A percentile compares a stretch with the other conserved stretches of the same genome.
Conservation (phyloP, 1,284 basidiomycete genomes). For the Porogramme epimiltina region DNA sequence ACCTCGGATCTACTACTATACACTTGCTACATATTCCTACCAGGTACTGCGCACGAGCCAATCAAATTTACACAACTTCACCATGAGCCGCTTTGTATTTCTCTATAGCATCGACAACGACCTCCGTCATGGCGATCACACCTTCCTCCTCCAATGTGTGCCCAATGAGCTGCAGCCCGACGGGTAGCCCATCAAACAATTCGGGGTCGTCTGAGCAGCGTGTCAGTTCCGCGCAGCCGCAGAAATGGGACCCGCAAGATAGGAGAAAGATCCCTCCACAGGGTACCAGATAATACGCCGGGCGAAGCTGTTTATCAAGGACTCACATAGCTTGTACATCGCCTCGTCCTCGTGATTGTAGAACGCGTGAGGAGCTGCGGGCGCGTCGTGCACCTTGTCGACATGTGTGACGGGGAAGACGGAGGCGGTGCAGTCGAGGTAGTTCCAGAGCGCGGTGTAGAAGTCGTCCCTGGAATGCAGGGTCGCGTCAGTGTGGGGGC, state of each 20-base stretch:
- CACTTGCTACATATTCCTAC: too few species aligned
- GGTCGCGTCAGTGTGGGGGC: neutral
- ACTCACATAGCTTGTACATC: conserved; percentile 49
- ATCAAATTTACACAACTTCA: too few species aligned
- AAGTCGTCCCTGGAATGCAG: conserved; percentile 19
- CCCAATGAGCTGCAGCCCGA: conserved; percentile 51
- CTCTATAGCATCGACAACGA: conserved; percentile 34
- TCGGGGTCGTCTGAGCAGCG: conserved; percentile 44
- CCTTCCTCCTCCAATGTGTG: conserved; percentile 53
- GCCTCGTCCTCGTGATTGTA: conserved; percentile 42
- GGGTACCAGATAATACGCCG: too few species aligned
- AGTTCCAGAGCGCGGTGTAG: conserved; percentile 30
- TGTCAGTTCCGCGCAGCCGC: too few species aligned
- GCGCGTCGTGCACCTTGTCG: conserved; percentile 35
- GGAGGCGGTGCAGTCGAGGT: conserved; percentile 46
- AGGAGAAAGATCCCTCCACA: too few species aligned
- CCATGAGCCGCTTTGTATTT: too few species aligned
- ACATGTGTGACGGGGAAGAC: conserved; percentile 48
- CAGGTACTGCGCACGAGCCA: too few species aligned
- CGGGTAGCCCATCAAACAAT: conserved; percentile 46
- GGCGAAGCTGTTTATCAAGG: too few species aligned
- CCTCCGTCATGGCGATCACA: conserved; percentile 42
- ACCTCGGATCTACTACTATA: too few species aligned
- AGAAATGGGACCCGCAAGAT: too few species aligned
- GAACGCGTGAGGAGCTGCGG: conserved; percentile 33